Percentiles rank a stretch among this genome's conserved stretches.
Evolutionary conservation across 73 alveolate species (phyloP).

Genomic region (Paramecium pentaurelia): DNA sequence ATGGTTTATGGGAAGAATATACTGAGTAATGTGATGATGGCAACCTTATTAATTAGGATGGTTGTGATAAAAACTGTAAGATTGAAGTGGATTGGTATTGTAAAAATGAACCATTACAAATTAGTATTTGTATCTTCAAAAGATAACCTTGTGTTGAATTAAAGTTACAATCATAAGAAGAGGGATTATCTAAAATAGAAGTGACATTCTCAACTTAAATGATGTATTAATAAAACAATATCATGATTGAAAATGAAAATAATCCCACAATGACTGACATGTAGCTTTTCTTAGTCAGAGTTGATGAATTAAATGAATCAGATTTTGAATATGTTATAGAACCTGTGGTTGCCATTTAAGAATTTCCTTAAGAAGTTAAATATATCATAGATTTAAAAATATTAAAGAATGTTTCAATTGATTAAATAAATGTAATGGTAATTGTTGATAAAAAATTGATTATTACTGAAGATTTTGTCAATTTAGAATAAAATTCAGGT

Average conservation of each 20-base stretch:
- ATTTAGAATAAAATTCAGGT: neutral
- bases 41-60: neutral
- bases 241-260: neutral
- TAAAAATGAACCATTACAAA: neutral
- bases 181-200: neutral
- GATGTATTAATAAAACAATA: neutral
- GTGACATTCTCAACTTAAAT: neutral
- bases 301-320: neutral
- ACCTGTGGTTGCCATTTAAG: neutral
- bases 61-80: neutral
- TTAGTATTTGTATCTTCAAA: neutral
- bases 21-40: constrained; percentile 31
- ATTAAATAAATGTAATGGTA: neutral
- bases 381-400: neutral
- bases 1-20: neutral
- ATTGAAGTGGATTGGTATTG: neutral
- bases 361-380: neutral
- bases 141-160: neutral
- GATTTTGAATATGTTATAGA: neutral
- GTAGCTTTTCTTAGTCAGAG: neutral
- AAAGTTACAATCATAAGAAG: neutral
- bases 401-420: neutral
- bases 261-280: neutral
- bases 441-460: neutral
- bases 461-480: neutral